phyloP scores from a whole-genome alignment of 75 land plant genomes.

The Picea glauca region DNA sequence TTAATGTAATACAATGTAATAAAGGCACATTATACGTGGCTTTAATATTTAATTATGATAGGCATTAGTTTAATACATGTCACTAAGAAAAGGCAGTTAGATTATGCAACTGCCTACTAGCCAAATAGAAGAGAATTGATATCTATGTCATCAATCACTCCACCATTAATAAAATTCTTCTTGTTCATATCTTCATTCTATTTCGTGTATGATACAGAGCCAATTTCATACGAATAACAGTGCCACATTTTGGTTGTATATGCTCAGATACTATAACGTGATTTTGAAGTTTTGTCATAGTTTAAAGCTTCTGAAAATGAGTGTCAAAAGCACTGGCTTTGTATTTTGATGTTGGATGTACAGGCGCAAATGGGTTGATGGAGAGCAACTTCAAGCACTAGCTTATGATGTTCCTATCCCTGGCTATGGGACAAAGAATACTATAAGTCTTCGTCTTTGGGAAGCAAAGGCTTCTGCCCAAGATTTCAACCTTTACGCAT shows the following conservation, averaged over 20 bases:
- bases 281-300: neutral
- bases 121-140: no score
- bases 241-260: neutral
- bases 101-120: no score
- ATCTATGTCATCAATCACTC: no score
- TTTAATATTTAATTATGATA: no score
- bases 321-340: neutral
- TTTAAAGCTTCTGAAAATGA: neutral
- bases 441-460: constrained; percentile 87
- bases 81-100: no score
- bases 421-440: constrained; percentile 91
- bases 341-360: constrained; percentile 2
- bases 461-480: constrained; percentile 74
- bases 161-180: no score
- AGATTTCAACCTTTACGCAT: constrained; percentile 73
- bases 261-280: neutral
- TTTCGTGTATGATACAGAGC: no score
- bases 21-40: no score
- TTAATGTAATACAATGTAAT: no score
- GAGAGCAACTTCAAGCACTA: constrained; percentile 77
- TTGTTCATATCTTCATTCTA: no score
- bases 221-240: no score
- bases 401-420: constrained; percentile 99
- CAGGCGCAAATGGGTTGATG: constrained; percentile 88
- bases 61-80: no score